Conservation (phyloP, 495 filamentous ascomycete genomes). For the Evansstolkia leycettana region DNA sequence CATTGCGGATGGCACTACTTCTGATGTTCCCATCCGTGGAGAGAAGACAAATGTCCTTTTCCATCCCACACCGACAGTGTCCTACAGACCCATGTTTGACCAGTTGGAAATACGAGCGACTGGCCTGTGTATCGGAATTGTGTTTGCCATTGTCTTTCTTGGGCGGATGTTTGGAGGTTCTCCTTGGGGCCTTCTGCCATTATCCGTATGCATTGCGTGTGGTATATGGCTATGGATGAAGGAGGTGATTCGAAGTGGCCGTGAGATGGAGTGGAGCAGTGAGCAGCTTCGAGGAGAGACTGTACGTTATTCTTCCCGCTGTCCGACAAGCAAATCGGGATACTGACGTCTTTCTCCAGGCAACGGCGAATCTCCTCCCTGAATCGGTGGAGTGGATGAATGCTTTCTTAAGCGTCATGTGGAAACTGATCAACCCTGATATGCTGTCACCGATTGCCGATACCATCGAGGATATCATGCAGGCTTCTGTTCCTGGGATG, state of each 20-base stretch:
- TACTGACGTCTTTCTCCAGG: conserved; percentile 25
- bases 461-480: conserved; percentile 86
- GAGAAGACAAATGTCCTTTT: conserved; percentile 95
- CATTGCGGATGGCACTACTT: conserved; percentile 62
- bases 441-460: conserved; percentile 72
- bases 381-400: conserved; percentile 97
- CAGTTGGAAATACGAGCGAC: conserved; percentile 59
- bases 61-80: conserved; percentile 80
- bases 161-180: conserved; percentile 70
- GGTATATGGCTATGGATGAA: conserved; percentile 83
- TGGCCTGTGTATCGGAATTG: conserved; percentile 53
- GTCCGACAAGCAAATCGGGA: background rate
- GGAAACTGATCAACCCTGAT: conserved; percentile 85
- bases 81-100: conserved; percentile 75
- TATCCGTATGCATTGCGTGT: conserved; percentile 54
- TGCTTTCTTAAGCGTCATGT: conserved; percentile 64
- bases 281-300: conserved; percentile 76
- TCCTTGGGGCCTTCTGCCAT: conserved; percentile 60
- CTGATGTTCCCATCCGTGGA: conserved; percentile 88
- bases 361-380: conserved; percentile 74
- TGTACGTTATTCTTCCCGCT: conserved; percentile 30
- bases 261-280: conserved; percentile 77
- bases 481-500: conserved; percentile 76
- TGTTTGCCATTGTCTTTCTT: conserved; percentile 59
- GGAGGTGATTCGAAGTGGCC: conserved; percentile 66